phyloP scores from a whole-genome alignment of 129 eudicot species.

The Tanacetum coccineum region DNA sequence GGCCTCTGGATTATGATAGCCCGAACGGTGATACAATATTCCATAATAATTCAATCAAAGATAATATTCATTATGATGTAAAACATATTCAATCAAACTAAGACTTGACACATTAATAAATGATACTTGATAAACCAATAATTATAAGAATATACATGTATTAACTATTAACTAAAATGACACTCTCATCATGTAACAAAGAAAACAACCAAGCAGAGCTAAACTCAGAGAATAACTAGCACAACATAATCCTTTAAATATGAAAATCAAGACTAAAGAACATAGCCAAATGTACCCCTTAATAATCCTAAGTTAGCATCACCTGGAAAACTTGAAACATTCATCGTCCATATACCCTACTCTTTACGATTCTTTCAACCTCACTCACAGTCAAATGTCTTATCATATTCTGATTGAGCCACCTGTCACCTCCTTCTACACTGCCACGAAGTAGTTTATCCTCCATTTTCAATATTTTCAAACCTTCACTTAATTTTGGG shows the following conservation, averaged over 20 bases:
- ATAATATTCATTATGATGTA: no score
- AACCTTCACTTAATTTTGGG: constrained; percentile 62
- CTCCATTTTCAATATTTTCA: constrained; percentile 66
- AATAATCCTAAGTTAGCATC: constrained; percentile 6
- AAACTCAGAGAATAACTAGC: not conserved
- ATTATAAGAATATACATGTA: no score
- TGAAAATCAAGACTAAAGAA: not conserved
- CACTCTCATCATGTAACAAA: no score
- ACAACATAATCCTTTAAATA: not conserved
- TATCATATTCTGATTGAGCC: constrained; percentile 55
- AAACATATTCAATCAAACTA: no score
- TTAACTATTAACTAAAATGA: no score
- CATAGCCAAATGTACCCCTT: not conserved
- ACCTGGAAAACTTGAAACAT: constrained; percentile 1
- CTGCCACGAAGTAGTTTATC: constrained; percentile 37
- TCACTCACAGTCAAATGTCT: constrained; percentile 39
- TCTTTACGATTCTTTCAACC: not conserved
- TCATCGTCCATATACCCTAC: not conserved
- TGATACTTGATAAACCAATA: no score
- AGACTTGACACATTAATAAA: no score
- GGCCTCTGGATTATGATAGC: no score
- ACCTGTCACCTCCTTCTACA: constrained; percentile 44
- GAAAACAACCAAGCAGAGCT: no score
- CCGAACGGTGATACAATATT: no score
- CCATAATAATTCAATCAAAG: no score